Evolutionary conservation across 2,329 filamentous ascomycete genomes (phyloP), one percentile per base, ranked within the genome.

Genomic region (Setomelanomma holmii): DNA sequence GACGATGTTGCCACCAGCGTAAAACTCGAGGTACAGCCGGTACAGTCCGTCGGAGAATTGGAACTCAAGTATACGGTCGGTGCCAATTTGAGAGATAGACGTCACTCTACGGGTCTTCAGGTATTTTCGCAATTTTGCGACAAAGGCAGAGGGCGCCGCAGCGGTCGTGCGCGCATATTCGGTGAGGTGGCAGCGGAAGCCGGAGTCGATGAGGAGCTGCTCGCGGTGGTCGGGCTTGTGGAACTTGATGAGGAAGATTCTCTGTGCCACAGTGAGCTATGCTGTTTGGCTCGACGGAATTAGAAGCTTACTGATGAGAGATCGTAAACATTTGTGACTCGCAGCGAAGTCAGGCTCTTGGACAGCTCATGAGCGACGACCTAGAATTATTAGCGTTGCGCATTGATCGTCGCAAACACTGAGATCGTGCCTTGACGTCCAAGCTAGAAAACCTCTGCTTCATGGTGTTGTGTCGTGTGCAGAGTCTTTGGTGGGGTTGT

Each of bases 201-300:
- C 95, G 1, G 91, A 95, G 74, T 99, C 95, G 66, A 99, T 86
- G 45, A 99, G 82, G 22, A 99, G 82, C 74, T 98, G 93, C 72
- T 95, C 89, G 75, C 93, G 92, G 62, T 88, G 84, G 69, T 93
- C 88, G 38, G 93, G 91, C 74, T 95, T 96, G 49, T 92, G 87
- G 71, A 99, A 95, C 73, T 97, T 98, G 75, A 99, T 84, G 21
- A 98, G 87, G 70, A 98, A 91, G 69, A 98, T 97, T 71, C 93
- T 92, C 79, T 84, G 51, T 36, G 22, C 21, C n/a, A 38, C 36
- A 5, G 56, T 65, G 14, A 64, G 54, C 8, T 11, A 23, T n/a
- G 42, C 1, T 7, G 5, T 8, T 24, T 1, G 33, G 10, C 19
- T 11, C 6, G 27, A 23, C 12, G 10, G 36, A 47, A 35, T 23